These are phyloP conservation scores for Leptographium procerum DNA, from an alignment of 2,329 filamentous ascomycete genomes.

Conservation along the genomic window DNA sequence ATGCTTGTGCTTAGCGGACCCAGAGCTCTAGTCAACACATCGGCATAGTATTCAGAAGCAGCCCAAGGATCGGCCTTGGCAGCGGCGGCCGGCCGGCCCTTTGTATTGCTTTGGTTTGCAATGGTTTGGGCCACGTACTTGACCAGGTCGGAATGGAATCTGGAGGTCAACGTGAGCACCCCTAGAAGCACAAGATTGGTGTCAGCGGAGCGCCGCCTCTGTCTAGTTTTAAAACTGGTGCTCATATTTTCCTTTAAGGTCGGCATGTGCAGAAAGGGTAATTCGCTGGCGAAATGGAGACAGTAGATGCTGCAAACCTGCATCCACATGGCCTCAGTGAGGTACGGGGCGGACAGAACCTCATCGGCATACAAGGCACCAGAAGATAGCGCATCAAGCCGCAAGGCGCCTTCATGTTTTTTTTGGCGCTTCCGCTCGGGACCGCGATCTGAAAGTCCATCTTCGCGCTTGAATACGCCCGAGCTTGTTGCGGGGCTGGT, in stretches of 20 bases:
- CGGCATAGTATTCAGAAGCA: conserved; percentile 54
- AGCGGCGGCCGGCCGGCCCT: conserved; percentile 20
- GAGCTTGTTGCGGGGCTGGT: neutral
- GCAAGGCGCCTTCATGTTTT: conserved; percentile 31
- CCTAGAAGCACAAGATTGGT: conserved; percentile 51
- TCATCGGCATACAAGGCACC: conserved; percentile 37
- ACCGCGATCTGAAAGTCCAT: conserved; percentile 25
- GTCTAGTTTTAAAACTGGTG: conserved; percentile 25
- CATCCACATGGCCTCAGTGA: conserved; percentile 56
- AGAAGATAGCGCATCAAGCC: conserved; percentile 24
- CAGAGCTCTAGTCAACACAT: conserved; percentile 41
- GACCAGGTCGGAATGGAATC: conserved; percentile 52
- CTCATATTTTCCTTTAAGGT: conserved; percentile 45
- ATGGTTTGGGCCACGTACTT: conserved; percentile 35
- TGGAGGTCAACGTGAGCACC: conserved; percentile 56
- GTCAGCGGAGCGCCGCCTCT: conserved; percentile 15
- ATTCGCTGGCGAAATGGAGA: conserved; percentile 59
- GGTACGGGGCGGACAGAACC: conserved; percentile 46
- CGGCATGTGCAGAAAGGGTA: conserved; percentile 59
- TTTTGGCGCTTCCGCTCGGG: conserved; percentile 38
- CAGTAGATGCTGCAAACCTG: conserved; percentile 61
- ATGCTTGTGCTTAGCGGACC: conserved; percentile 35
- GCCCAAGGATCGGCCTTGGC: conserved; percentile 36
- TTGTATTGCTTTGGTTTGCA: conserved; percentile 20
- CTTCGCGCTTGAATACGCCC: conserved; percentile 26